These are phyloP conservation scores for Nyssa sinensis DNA, from an alignment of 148 eudicot genomes.

Conservation along the genomic window DNA sequence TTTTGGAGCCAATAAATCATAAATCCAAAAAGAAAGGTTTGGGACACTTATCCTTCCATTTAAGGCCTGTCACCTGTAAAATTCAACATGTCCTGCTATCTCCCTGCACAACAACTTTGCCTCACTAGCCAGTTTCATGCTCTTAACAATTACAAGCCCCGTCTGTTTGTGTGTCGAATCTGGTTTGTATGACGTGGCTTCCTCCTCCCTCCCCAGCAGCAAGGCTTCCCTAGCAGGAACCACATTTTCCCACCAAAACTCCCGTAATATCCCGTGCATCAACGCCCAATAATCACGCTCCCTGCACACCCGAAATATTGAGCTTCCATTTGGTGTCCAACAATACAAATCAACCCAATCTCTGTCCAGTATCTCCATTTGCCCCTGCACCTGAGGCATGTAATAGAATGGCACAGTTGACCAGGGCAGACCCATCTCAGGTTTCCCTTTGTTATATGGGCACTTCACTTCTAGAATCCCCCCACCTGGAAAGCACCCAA, in stretches of 20 bases:
- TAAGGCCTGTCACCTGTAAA: slow-evolving; percentile 31
- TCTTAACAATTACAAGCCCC: slow-evolving; percentile 49
- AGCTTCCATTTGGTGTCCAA: slow-evolving; percentile 89
- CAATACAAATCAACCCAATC: slow-evolving; percentile 79
- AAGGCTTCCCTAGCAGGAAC: slow-evolving; percentile 71
- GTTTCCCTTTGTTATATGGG: slow-evolving; percentile 75
- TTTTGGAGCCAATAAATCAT: not conserved
- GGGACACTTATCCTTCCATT: not conserved
- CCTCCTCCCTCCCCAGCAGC: slow-evolving; percentile 54
- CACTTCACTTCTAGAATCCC: slow-evolving; percentile 95
- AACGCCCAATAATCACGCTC: slow-evolving; percentile 76
- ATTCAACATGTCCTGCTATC: slow-evolving; percentile 80
- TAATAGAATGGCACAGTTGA: slow-evolving; percentile 78
- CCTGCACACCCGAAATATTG: slow-evolving; percentile 63
- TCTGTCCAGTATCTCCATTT: slow-evolving; percentile 88
- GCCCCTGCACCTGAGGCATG: slow-evolving; percentile 98
- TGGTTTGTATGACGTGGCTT: slow-evolving; percentile 59
- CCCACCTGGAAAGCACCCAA: slow-evolving; percentile 51
- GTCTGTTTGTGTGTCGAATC: slow-evolving; percentile 65
- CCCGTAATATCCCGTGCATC: slow-evolving; percentile 66
- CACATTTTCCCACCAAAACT: slow-evolving; percentile 96
- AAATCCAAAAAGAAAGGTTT: not conserved
- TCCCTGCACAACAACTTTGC: slow-evolving; percentile 85
- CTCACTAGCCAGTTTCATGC: slow-evolving; percentile 62
- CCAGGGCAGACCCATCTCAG: slow-evolving; percentile 79